Conservation (phyloP, 177 flowering plant genomes). For the Vitis hybrid region DNA sequence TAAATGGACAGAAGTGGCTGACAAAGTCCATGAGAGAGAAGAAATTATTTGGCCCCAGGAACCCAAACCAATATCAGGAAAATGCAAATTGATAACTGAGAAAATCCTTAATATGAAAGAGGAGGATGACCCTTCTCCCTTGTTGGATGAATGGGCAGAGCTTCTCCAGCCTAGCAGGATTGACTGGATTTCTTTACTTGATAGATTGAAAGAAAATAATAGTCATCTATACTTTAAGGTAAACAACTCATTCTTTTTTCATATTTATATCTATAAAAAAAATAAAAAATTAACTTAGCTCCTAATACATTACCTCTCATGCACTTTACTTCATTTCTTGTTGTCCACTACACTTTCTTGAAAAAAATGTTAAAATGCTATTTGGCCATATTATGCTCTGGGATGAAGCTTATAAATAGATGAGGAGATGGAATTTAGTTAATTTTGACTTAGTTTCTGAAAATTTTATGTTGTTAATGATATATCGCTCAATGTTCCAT, state of each 20-base stretch:
- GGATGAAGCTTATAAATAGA: not conserved
- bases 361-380: too few relatives aligned
- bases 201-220: conserved; percentile 48
- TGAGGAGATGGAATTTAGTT: not conserved
- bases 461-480: not conserved
- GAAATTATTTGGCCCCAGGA: conserved; percentile 59
- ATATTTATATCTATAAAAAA: too few relatives aligned
- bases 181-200: conserved; percentile 83
- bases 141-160: conserved; percentile 76
- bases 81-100: conserved; percentile 70
- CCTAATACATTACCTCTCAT: too few relatives aligned
- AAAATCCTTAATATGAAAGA: conserved; percentile 53
- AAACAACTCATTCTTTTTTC: not conserved
- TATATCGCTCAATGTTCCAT: not conserved
- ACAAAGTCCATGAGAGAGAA: conserved; percentile 59
- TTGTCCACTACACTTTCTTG: too few relatives aligned
- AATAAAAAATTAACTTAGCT: too few relatives aligned
- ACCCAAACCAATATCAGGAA: conserved; percentile 77
- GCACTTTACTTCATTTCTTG: too few relatives aligned
- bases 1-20: conserved; percentile 83
- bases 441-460: not conserved
- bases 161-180: conserved; percentile 70
- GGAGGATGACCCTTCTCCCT: conserved; percentile 61
- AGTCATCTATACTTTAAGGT: conserved; percentile 61
- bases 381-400: not conserved